phyloP scores from a whole-genome alignment of 805 yeast species.

The Hanseniaspora thailandica region DNA sequence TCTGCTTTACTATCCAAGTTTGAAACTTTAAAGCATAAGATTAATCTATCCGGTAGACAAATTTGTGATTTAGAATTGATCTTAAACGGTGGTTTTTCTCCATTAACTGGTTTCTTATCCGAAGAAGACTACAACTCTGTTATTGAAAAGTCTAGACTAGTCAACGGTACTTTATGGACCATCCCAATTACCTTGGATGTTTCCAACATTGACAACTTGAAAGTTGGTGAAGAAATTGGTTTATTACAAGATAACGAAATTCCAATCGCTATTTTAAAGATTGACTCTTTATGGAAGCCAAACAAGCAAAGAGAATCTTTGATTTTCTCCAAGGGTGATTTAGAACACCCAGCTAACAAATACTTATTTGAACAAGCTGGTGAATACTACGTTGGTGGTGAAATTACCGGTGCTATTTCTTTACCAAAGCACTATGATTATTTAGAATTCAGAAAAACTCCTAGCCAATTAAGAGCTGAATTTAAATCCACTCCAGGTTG shows the following conservation, averaged over 20 bases:
- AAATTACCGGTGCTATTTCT: slow-evolving; percentile 59
- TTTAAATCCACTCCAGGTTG: slow-evolving; percentile 61
- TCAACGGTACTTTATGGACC: slow-evolving; percentile 69
- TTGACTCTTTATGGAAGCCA: slow-evolving; percentile 70
- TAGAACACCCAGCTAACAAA: slow-evolving; percentile 86
- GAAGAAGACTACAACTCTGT: slow-evolving; percentile 56
- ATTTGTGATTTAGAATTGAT: slow-evolving; percentile 87
- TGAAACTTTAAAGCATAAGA: slow-evolving; percentile 31
- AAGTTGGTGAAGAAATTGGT: slow-evolving; percentile 52
- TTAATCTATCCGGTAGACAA: slow-evolving; percentile 66
- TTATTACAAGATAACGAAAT: slow-evolving; percentile 71
- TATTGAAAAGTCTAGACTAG: slow-evolving; percentile 55
- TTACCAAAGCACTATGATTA: slow-evolving; percentile 86
- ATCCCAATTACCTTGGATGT: slow-evolving; percentile 89
- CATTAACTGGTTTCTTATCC: slow-evolving; percentile 52
- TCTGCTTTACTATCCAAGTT: slow-evolving; percentile 48
- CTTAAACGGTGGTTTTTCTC: slow-evolving; percentile 89
- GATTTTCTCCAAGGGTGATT: slow-evolving; percentile 88
- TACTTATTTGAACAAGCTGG: slow-evolving; percentile 65
- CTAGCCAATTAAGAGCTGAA: slow-evolving; percentile 78
- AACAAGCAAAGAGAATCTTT: slow-evolving; percentile 70
- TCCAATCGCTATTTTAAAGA: slow-evolving; percentile 69
- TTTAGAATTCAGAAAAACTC: slow-evolving; percentile 75
- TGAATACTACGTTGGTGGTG: slow-evolving; percentile 81
- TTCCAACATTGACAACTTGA: slow-evolving; percentile 32